Base-by-base conservation (phyloP, 306 rosid genomes). In the Dryas drummondii region DNA sequence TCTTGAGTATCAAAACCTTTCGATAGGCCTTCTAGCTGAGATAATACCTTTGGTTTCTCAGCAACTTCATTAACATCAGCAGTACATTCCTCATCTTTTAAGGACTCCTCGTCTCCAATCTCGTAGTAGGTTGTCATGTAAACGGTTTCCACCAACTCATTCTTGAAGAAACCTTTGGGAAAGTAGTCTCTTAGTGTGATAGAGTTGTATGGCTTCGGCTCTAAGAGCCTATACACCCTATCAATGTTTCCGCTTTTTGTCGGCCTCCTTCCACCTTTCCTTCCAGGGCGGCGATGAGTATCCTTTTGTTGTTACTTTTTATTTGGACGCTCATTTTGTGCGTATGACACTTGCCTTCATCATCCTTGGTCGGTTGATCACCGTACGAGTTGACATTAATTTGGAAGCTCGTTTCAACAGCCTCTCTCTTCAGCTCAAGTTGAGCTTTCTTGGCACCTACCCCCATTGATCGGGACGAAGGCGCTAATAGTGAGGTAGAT, bases 271-370 rank as follows among this genome's bases (percentile, higher is more conserved):
- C 37, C 37, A 32, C 37, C 37, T 32, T 32, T 32, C 37, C 3
- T 32, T 32, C 37, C 3, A 32, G 3, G 3, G 37, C 37, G 2
- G 0, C 3, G 37, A n/a, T 0, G 6, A 0, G 0, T 46, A 17
- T 46, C 5, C 4, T 0, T 46, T 46, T 5, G 9, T 46, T 2
- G 6, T 8, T 46, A 0, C 6, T 46, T 4, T 46, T 53, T 5
- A 7, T 1, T 56, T 17, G 1, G 37, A 2, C 8, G 5, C n/a
- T 0, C 14, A 56, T 0, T 11, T 9, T 7, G 4, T 0, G 0
- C 0, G 0, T 5, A 5, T 46, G 6, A 8, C 6, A 46, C 4
- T 0, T 8, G 14, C 1, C 6, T 17, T 56, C 14, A 8, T 56
- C 3, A 3, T 19, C 6, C 0, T 56, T 1, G 2, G 5, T 0